Evolutionary conservation across 2,329 filamentous ascomycete species (phyloP).

Genomic region (Arthrobotrys megalospora): DNA sequence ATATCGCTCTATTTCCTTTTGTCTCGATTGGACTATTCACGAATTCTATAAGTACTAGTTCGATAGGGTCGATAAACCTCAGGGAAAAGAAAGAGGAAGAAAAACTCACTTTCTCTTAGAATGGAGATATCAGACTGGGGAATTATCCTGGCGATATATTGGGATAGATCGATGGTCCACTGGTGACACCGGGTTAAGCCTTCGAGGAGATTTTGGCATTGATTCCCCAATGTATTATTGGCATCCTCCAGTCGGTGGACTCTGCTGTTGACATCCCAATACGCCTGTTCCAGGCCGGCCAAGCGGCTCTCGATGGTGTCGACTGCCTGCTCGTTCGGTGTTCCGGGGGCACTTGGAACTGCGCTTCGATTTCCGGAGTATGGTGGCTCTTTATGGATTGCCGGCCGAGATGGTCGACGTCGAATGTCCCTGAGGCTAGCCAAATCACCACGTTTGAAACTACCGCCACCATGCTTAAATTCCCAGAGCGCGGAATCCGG

Average conservation of each 20-base stretch:
- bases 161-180: conserved; percentile 68
- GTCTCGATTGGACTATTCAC: conserved; percentile 72
- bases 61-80: conserved; percentile 68
- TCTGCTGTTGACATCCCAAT: conserved; percentile 84
- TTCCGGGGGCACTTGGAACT: conserved; percentile 83
- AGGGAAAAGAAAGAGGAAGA: conserved; percentile 63
- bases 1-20: conserved; percentile 76
- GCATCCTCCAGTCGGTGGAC: conserved; percentile 87
- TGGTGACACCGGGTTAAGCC: conserved; percentile 81
- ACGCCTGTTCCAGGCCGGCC: conserved; percentile 81
- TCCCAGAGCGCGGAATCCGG: conserved; percentile 97
- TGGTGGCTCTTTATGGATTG: conserved; percentile 88
- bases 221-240: conserved; percentile 82
- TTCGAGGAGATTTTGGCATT: conserved; percentile 86
- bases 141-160: conserved; percentile 85
- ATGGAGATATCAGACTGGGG: conserved; percentile 82
- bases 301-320: conserved; percentile 85
- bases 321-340: conserved; percentile 79
- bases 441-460: conserved; percentile 94
- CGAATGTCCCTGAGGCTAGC: conserved; percentile 95
- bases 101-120: conserved; percentile 82
- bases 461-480: conserved; percentile 97
- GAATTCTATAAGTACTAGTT: conserved; percentile 43
- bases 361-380: conserved; percentile 82
- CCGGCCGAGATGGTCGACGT: conserved; percentile 90